Evolutionary conservation across 805 yeast species (phyloP).

Genomic region (Sugiyamaella smithiae): DNA sequence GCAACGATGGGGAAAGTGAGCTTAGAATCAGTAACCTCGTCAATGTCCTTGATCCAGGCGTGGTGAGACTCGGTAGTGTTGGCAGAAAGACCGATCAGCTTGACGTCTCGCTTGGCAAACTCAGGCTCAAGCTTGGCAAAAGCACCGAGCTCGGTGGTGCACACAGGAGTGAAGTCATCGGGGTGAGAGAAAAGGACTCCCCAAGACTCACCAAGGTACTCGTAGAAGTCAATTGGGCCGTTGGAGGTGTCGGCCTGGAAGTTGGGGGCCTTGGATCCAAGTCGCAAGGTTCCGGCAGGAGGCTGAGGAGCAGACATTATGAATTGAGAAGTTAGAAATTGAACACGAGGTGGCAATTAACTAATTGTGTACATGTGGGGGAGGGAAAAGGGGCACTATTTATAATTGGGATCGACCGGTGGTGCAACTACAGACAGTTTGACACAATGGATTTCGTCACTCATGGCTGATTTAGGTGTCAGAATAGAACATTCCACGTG

Average conservation of each 20-base stretch:
- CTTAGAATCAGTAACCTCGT: slow-evolving; percentile 74
- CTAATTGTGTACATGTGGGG: not conserved
- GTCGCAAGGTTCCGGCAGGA: slow-evolving; percentile 48
- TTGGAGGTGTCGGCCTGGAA: slow-evolving; percentile 79
- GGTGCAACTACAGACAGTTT: not conserved
- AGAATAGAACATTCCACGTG: slow-evolving; percentile 1
- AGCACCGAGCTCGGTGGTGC: slow-evolving; percentile 96
- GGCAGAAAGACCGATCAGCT: slow-evolving; percentile 84
- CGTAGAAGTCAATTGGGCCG: slow-evolving; percentile 84
- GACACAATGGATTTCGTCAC: slow-evolving; percentile 4
- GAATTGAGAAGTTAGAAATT: not conserved
- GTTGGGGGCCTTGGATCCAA: slow-evolving; percentile 87
- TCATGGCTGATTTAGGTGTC: not conserved
- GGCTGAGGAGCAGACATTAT: slow-evolving; percentile 27
- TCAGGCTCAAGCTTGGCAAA: slow-evolving; percentile 90
- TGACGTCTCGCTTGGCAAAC: slow-evolving; percentile 76
- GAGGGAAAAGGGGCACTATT: not conserved
- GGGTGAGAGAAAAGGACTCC: slow-evolving; percentile 90
- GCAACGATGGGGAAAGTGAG: slow-evolving; percentile 90
- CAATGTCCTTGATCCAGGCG: slow-evolving; percentile 90
- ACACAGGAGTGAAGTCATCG: slow-evolving; percentile 95
- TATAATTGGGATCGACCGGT: not conserved
- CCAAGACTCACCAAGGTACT: slow-evolving; percentile 84
- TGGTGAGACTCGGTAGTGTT: slow-evolving; percentile 80
- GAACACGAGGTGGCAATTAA: not conserved